Evolutionary conservation across 768 basidiomycete genomes (phyloP), one percentile per base, ranked within the genome.

Genomic region (Lentinula raphanica): DNA sequence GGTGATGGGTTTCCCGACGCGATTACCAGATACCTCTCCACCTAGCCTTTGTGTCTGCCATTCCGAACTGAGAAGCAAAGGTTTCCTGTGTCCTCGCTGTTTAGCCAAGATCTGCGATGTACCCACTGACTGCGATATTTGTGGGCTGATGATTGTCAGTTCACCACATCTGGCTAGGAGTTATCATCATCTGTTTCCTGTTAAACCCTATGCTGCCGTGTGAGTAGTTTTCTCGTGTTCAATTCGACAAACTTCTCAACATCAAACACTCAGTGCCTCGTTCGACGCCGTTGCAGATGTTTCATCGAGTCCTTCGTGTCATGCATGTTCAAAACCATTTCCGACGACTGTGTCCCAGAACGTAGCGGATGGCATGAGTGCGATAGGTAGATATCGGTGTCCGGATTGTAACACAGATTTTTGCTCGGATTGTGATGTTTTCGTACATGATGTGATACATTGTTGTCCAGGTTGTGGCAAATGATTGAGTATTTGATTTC

Each of bases 1-100:
- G 90, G 90, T 97, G 82, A 98, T 99, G 93, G 97, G 97, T 8
- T 99, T 99, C 72, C 97, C 97, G 1, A 93, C 90, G 15, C 86
- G 94, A 17, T 78, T 97, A 5, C 92, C 95, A 0, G 88, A 91
- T 63, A 84, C 85, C 9, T 90, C 88, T 3, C 86, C 87, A 32
- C 87, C 87, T 7, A 88, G 88, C 55, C 77, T 98, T 19, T 99
- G 97, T 66, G 92, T 86, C 6, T 99, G 97, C 67, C 97, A 99
- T 70, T 91, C 91, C 13, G 85, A 92, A 63, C 77, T 99, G 71
- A 93, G 91, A 71, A 88, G 87, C 69, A 89, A 92, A 60, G 97
- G 96, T 3, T 99, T 95, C 72, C 79, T 96, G 17, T 99, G 97
- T 70, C 97, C 97, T 3, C 81, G 97, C 35, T 99, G 97, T 67